Evolutionary conservation across 164 flowering plant species (phyloP).

Genomic region (Macadamia integrifolia): DNA sequence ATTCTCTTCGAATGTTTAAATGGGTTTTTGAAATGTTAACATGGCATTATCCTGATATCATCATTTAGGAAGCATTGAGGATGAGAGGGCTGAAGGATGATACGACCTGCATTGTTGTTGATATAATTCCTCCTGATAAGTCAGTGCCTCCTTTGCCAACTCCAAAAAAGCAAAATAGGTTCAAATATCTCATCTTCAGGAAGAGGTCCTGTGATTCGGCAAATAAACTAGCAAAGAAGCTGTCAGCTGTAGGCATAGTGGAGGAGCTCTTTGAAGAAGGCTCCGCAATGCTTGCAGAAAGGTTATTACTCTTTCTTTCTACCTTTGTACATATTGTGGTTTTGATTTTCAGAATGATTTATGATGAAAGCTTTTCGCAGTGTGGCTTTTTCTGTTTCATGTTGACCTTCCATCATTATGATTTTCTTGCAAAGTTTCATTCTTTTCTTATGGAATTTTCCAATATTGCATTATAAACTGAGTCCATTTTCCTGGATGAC

Average conservation of each 20-base stretch:
- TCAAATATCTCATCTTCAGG: conserved; percentile 53
- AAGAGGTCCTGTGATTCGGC: conserved; percentile 46
- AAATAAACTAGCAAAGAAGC: conserved; percentile 54
- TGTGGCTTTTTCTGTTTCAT: too few relatives aligned
- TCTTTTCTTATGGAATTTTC: too few relatives aligned
- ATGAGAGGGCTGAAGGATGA: conserved; percentile 83
- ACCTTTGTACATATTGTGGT: too few relatives aligned
- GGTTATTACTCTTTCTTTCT: conserved; percentile 31
- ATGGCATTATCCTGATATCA: conserved; percentile 1
- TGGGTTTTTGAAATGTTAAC: background rate
- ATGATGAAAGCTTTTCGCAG: too few relatives aligned
- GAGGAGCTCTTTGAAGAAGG: conserved; percentile 95
- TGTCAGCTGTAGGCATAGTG: conserved; percentile 65
- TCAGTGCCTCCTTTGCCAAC: conserved; percentile 38
- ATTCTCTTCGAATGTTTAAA: background rate
- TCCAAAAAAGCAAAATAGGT: conserved; percentile 53
- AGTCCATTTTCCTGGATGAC: too few relatives aligned
- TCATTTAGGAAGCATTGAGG: conserved; percentile 65
- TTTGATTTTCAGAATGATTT: too few relatives aligned
- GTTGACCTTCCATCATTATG: too few relatives aligned
- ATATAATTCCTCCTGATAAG: conserved; percentile 75
- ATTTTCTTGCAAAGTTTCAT: too few relatives aligned
- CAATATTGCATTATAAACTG: too few relatives aligned
- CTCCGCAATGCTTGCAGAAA: conserved; percentile 92
- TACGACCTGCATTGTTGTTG: conserved; percentile 86